phyloP scores from a whole-genome alignment of 164 flowering plant genomes.

The Chimonanthus praecox region DNA sequence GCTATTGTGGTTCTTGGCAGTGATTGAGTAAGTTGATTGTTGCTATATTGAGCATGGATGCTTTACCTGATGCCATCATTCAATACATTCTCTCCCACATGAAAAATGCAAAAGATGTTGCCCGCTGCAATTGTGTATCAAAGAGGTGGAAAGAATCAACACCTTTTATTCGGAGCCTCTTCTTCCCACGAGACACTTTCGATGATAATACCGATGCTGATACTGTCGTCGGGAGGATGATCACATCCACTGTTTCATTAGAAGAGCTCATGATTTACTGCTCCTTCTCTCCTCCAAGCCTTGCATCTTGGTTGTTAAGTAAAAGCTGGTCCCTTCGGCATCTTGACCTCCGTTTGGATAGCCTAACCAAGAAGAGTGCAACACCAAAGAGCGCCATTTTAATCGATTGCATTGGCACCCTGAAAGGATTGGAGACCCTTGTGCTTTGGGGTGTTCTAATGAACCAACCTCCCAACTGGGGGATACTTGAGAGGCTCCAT shows the following conservation, averaged over 20 bases:
- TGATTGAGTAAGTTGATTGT: background rate
- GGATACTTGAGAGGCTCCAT: slow-evolving; percentile 36
- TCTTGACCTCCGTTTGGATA: slow-evolving; percentile 86
- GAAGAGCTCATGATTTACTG: slow-evolving; percentile 75
- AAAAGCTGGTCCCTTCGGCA: slow-evolving; percentile 36
- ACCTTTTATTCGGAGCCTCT: slow-evolving; percentile 49
- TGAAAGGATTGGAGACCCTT: slow-evolving; percentile 50
- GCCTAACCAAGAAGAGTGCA: slow-evolving; percentile 29
- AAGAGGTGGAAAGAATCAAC: slow-evolving; percentile 69
- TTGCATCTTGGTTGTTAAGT: slow-evolving; percentile 52
- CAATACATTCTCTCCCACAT: slow-evolving; percentile 59
- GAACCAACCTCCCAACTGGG: slow-evolving; percentile 66
- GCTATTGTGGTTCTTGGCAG: background rate
- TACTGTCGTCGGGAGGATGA: slow-evolving; percentile 35
- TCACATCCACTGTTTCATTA: slow-evolving; percentile 32
- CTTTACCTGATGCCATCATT: slow-evolving; percentile 67
- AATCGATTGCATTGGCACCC: slow-evolving; percentile 48
- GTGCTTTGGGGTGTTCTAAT: slow-evolving; percentile 82
- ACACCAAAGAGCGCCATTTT: slow-evolving; percentile 32
- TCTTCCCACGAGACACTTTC: slow-evolving; percentile 67
- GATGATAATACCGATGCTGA: slow-evolving; percentile 42
- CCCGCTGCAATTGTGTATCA: slow-evolving; percentile 67
- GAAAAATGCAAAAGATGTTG: slow-evolving; percentile 63
- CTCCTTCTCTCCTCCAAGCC: slow-evolving; percentile 54
- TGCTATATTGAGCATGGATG: slow-evolving; percentile 40